Evolutionary conservation across 2,329 filamentous ascomycete species (phyloP).

Genomic region (Fusarium globosum): DNA sequence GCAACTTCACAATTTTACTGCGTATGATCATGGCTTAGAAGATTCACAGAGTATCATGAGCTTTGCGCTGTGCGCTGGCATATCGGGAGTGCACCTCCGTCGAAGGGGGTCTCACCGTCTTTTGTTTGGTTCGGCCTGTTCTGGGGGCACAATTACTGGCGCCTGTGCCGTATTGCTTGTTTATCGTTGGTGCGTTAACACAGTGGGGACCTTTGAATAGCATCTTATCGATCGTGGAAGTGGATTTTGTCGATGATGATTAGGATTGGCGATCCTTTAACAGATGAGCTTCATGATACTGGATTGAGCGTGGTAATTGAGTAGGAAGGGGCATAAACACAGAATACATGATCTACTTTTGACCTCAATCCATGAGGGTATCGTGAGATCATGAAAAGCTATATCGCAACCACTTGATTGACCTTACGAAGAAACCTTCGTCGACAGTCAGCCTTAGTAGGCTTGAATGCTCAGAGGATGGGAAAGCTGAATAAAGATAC

Average conservation of each 20-base stretch:
- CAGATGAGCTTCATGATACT: neutral
- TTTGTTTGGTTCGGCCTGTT: conserved; percentile 16
- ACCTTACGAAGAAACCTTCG: neutral
- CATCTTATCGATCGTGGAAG: conserved; percentile 10
- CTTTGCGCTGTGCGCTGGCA: conserved; percentile 19
- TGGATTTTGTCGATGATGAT: conserved; percentile 18
- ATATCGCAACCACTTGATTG: neutral
- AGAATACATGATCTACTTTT: neutral
- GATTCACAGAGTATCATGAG: conserved; percentile 9
- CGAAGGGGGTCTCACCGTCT: conserved; percentile 36
- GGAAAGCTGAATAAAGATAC: neutral
- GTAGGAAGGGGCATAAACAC: neutral
- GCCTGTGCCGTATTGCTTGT: conserved; percentile 30
- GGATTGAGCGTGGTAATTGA: neutral
- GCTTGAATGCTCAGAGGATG: neutral
- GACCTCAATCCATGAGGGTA: neutral
- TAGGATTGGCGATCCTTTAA: neutral
- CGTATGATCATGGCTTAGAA: neutral
- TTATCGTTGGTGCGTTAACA: conserved; percentile 30
- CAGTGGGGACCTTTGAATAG: conserved; percentile 22
- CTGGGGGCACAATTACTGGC: conserved; percentile 10
- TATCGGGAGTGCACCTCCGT: conserved; percentile 28
- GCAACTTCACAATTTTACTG: neutral
- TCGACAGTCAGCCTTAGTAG: no score
- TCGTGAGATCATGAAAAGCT: neutral